Evolutionary conservation across 2,329 filamentous ascomycete species (phyloP).

Genomic region (Alternaria arbusti): DNA sequence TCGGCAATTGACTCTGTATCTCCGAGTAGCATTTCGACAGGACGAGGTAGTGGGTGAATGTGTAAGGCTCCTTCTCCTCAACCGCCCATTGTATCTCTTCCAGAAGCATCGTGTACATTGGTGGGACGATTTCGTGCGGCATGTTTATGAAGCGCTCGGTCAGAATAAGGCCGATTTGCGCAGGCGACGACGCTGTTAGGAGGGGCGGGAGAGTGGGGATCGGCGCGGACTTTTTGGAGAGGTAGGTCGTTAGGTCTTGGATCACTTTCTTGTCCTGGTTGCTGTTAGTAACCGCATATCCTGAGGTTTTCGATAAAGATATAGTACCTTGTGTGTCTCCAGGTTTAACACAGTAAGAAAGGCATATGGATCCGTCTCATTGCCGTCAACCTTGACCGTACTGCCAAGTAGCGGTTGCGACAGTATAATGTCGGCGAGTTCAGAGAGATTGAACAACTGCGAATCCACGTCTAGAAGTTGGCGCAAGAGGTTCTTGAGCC

Average conservation of each 20-base stretch:
- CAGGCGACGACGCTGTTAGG: conserved; percentile 42
- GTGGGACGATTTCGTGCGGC: conserved; percentile 88
- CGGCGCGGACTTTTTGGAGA: conserved; percentile 61
- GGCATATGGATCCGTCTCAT: conserved; percentile 89
- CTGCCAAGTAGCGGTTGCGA: conserved; percentile 88
- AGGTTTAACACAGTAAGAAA: conserved; percentile 89
- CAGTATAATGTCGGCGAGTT: conserved; percentile 83
- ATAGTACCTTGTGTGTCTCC: conserved; percentile 68
- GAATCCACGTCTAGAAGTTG: conserved; percentile 92
- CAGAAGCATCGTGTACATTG: conserved; percentile 91
- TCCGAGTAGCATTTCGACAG: conserved; percentile 93
- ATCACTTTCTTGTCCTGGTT: conserved; percentile 71
- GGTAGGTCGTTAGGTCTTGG: conserved; percentile 73
- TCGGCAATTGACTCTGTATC: conserved; percentile 78
- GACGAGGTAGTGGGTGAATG: conserved; percentile 91
- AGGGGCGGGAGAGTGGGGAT: conserved; percentile 56
- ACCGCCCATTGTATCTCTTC: conserved; percentile 90
- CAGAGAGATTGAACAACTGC: conserved; percentile 84
- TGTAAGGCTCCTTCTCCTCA: conserved; percentile 88
- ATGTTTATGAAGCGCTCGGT: conserved; percentile 96
- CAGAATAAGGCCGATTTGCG: conserved; percentile 82
- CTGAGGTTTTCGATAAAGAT: neutral
- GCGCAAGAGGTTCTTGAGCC: conserved; percentile 84
- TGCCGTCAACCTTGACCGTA: conserved; percentile 96
- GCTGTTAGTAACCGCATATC: neutral